phyloP scores from a whole-genome alignment of 2,329 filamentous ascomycete genomes.

The Bipolaris bicolor region DNA sequence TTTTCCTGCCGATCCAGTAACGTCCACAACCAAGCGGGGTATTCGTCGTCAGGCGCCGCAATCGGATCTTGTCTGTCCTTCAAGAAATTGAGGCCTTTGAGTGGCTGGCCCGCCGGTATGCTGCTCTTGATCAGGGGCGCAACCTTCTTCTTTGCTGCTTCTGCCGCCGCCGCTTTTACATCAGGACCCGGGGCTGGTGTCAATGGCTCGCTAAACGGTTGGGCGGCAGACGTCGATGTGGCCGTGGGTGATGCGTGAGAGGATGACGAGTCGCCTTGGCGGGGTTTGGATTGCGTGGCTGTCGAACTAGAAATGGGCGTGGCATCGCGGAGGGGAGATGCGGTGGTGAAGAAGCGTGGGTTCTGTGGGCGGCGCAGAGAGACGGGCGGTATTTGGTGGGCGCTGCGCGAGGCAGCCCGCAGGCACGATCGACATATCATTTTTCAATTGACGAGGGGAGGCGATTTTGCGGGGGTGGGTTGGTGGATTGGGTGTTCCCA shows the following conservation, averaged over 20 bases:
- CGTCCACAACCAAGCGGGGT: constrained; percentile 81
- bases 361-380: constrained; percentile 15
- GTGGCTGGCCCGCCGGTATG: constrained; percentile 70
- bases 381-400: constrained; percentile 18
- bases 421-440: constrained; percentile 52
- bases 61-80: constrained; percentile 77
- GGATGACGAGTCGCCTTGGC: constrained; percentile 32
- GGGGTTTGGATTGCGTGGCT: constrained; percentile 33
- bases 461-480: neutral
- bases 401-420: constrained; percentile 42
- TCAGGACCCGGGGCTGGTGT: constrained; percentile 31
- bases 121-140: constrained; percentile 50
- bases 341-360: constrained; percentile 38
- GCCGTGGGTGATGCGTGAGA: constrained; percentile 47
- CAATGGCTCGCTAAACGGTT: constrained; percentile 54
- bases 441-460: constrained; percentile 16
- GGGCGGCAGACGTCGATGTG: constrained; percentile 54
- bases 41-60: constrained; percentile 74
- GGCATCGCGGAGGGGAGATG: constrained; percentile 28
- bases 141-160: constrained; percentile 37
- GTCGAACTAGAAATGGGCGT: constrained; percentile 36
- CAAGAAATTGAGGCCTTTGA: constrained; percentile 77
- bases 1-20: constrained; percentile 69
- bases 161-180: constrained; percentile 33
- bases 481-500: neutral